phyloP scores from a whole-genome alignment of 2,329 filamentous ascomycete genomes.

The Phaeoacremonium minimum region DNA sequence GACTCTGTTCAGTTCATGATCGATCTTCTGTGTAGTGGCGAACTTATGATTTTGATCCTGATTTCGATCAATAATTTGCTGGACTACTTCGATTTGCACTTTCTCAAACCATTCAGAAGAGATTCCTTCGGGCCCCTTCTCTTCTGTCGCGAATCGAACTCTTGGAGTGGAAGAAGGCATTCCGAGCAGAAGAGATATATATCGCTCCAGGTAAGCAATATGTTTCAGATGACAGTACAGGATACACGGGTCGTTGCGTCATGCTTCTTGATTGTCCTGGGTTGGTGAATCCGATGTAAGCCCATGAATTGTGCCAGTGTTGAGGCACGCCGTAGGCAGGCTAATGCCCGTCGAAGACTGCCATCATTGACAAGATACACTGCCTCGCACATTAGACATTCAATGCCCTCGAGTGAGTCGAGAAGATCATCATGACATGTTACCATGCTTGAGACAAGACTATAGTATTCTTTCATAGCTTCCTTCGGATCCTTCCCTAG shows the following conservation, averaged over 20 bases:
- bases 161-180: slow-evolving; percentile 28
- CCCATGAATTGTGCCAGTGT: slow-evolving; percentile 10
- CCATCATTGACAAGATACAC: slow-evolving; percentile 41
- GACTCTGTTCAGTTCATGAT: slow-evolving; percentile 23
- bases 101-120: slow-evolving; percentile 23
- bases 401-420: slow-evolving; percentile 37
- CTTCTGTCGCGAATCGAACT: slow-evolving; percentile 12
- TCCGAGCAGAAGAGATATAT: slow-evolving; percentile 39
- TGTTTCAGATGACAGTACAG: slow-evolving; percentile 33
- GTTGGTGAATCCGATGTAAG: slow-evolving; percentile 1
- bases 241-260: slow-evolving; percentile 19
- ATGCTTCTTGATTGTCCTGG: slow-evolving; percentile 13
- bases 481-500: neutral
- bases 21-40: slow-evolving; percentile 21
- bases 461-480: slow-evolving; percentile 5
- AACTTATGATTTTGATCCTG: slow-evolving; percentile 18
- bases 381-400: slow-evolving; percentile 40
- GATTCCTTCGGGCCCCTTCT: slow-evolving; percentile 11
- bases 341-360: slow-evolving; percentile 37
- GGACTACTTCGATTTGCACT: slow-evolving; percentile 22
- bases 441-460: slow-evolving; percentile 24
- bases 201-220: slow-evolving; percentile 35
- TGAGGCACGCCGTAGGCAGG: slow-evolving; percentile 37
- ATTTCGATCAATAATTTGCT: slow-evolving; percentile 31
- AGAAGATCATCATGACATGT: slow-evolving; percentile 39